A percentile compares a stretch with the other conserved stretches of the same genome.
Evolutionary conservation across 225 moss, liverwort and hornwort species (phyloP).

Genomic region (Lunularia cruciata): DNA sequence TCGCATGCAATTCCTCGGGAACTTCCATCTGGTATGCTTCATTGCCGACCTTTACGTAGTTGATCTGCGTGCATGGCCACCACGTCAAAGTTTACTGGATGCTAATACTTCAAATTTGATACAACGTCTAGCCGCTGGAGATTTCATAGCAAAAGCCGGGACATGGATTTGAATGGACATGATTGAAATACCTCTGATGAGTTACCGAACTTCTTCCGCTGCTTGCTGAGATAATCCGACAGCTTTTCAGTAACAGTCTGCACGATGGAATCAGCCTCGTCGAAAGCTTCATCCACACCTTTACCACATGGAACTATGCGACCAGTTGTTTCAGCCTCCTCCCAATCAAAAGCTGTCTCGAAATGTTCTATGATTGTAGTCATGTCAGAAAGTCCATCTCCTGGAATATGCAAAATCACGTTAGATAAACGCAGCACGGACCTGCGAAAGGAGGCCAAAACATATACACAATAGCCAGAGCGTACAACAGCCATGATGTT

Average conservation of each 20-base stretch:
- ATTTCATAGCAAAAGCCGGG: background rate
- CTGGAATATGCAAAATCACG: constrained; percentile 32
- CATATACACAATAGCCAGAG: background rate
- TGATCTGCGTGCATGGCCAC: constrained; percentile 55
- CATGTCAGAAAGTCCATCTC: constrained; percentile 77
- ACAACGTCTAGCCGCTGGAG: background rate
- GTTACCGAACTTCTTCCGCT: constrained; percentile 69
- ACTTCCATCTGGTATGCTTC: constrained; percentile 94
- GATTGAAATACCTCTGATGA: constrained; percentile 58
- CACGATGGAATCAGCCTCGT: constrained; percentile 63
- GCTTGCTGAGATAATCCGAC: constrained; percentile 67
- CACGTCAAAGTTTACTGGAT: background rate
- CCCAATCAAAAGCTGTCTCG: constrained; percentile 79
- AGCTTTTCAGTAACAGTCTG: constrained; percentile 59
- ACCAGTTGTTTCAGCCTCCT: constrained; percentile 85
- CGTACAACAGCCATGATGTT: background rate
- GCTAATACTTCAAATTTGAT: constrained; percentile 5
- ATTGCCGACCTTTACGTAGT: constrained; percentile 83
- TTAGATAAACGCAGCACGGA: background rate
- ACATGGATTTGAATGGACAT: background rate
- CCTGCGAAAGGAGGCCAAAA: background rate
- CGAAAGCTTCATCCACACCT: constrained; percentile 82
- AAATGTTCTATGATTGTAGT: constrained; percentile 65
- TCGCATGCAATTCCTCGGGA: constrained; percentile 70
- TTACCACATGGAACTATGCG: constrained; percentile 74